Percentiles rank a stretch among this genome's conserved stretches.
These are phyloP conservation scores for Hyaloperonospora brassicae DNA, from an alignment of 352 stramenopile genomes.

Conservation along the genomic window DNA sequence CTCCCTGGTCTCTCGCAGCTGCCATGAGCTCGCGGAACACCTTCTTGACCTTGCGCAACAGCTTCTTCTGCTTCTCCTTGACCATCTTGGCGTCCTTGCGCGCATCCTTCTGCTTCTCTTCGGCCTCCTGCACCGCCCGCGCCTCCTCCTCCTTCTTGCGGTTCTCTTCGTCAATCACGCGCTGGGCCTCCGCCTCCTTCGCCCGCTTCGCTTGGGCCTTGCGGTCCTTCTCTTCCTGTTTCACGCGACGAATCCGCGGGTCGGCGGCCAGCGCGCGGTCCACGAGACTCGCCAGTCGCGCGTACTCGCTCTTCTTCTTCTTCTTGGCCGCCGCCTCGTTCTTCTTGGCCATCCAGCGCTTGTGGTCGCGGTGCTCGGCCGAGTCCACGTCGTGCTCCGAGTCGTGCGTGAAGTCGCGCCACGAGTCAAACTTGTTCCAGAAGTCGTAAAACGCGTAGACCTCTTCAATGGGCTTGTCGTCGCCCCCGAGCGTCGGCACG, in stretches of 20 bases:
- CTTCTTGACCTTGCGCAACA: conserved; percentile 81
- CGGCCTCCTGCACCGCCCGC: conserved; percentile 33
- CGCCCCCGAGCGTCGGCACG: conserved; percentile 57
- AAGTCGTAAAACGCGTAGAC: conserved; percentile 87
- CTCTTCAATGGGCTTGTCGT: conserved; percentile 50
- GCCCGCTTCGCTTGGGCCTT: conserved; percentile 63
- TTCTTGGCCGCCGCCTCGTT: conserved; percentile 80
- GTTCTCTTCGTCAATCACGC: conserved; percentile 61
- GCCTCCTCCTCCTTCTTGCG: conserved; percentile 52
- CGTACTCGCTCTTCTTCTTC: conserved; percentile 86
- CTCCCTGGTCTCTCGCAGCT: conserved; percentile 45
- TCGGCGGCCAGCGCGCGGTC: conserved; percentile 69
- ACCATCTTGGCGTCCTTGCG: conserved; percentile 67
- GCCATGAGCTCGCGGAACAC: conserved; percentile 72
- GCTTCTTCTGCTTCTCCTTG: conserved; percentile 83
- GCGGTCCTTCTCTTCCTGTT: conserved; percentile 81
- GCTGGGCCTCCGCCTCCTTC: conserved; percentile 69
- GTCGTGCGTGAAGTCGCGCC: conserved; percentile 78
- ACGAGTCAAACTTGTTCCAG: conserved; percentile 85
- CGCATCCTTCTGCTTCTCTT: conserved; percentile 59
- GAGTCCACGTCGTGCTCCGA: conserved; percentile 81
- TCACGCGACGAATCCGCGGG: conserved; percentile 71
- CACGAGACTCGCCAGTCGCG: conserved; percentile 67
- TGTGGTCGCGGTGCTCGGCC: conserved; percentile 78
- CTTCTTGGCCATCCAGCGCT: conserved; percentile 86